Percentiles rank a stretch among this genome's conserved stretches.
phyloP scores from a whole-genome alignment of 441 rosid genomes.

The Kokia cookei region DNA sequence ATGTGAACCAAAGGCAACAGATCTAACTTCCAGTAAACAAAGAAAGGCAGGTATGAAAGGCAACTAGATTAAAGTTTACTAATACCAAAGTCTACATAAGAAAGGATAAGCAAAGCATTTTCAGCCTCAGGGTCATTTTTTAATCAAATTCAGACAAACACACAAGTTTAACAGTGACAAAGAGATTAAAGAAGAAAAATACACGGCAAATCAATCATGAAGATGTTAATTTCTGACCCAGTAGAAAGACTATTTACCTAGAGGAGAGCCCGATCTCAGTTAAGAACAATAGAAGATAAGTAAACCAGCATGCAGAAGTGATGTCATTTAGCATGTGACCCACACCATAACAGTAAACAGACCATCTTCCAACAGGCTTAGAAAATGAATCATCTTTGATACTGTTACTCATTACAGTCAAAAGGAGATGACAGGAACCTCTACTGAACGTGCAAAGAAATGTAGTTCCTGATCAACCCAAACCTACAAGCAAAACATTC shows the following conservation, averaged over 20 bases:
- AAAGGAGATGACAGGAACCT: neutral
- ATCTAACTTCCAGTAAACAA: neutral
- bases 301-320: slow-evolving; percentile 97
- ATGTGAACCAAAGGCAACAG: neutral
- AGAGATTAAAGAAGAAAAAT: neutral
- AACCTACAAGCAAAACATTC: neutral
- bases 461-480: neutral
- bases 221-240: neutral
- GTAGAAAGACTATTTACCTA: slow-evolving; percentile 31
- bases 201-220: neutral
- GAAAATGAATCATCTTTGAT: slow-evolving; percentile 42
- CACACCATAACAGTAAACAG: slow-evolving; percentile 76
- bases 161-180: neutral
- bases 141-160: neutral
- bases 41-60: neutral
- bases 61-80: neutral
- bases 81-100: neutral
- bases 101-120: neutral
- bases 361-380: slow-evolving; percentile 58
- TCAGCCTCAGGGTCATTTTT: neutral
- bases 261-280: slow-evolving; percentile 85
- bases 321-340: slow-evolving; percentile 98
- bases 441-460: neutral
- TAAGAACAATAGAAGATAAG: slow-evolving; percentile 80
- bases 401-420: slow-evolving; percentile 24